Evolutionary conservation across 2,329 filamentous ascomycete species (phyloP).

Genomic region (Endothia cerciana): DNA sequence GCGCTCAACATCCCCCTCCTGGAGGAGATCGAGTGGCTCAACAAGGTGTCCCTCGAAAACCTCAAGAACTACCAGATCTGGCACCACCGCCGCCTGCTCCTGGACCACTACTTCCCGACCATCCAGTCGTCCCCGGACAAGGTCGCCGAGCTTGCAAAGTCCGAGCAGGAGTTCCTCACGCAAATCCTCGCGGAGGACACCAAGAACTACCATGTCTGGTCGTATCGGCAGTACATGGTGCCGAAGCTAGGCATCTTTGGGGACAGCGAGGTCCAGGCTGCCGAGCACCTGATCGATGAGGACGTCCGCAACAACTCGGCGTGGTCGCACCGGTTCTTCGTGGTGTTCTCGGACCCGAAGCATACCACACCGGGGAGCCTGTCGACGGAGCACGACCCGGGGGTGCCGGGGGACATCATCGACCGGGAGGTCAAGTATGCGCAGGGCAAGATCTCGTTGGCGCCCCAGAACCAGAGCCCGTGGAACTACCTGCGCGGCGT

Average conservation of each 20-base stretch:
- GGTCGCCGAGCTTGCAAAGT: constrained; percentile 60
- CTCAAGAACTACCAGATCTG: constrained; percentile 99
- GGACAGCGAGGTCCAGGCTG: constrained; percentile 70
- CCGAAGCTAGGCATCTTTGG: constrained; percentile 68
- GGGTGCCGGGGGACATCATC: constrained; percentile 65
- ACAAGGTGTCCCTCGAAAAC: constrained; percentile 77
- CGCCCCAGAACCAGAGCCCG: constrained; percentile 90
- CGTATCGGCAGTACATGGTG: constrained; percentile 78
- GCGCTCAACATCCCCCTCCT: constrained; percentile 66
- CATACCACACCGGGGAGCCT: constrained; percentile 50
- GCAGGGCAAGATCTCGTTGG: constrained; percentile 71
- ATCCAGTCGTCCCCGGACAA: constrained; percentile 63
- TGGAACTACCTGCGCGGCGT: constrained; percentile 92
- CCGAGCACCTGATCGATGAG: constrained; percentile 72
- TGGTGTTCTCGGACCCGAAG: constrained; percentile 74
- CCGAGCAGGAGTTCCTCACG: constrained; percentile 76
- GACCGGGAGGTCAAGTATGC: constrained; percentile 78
- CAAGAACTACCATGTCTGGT: constrained; percentile 99
- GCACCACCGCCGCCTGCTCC: constrained; percentile 71
- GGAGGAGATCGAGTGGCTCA: constrained; percentile 84
- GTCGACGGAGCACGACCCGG: constrained; percentile 56
- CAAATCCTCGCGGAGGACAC: constrained; percentile 82
- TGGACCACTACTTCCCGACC: constrained; percentile 61
- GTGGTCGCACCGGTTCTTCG: constrained; percentile 95
- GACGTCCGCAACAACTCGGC: constrained; percentile 96